Evolutionary conservation across 306 rosid genomes (phyloP).

Genomic region (Astragalus glycyphyllos): DNA sequence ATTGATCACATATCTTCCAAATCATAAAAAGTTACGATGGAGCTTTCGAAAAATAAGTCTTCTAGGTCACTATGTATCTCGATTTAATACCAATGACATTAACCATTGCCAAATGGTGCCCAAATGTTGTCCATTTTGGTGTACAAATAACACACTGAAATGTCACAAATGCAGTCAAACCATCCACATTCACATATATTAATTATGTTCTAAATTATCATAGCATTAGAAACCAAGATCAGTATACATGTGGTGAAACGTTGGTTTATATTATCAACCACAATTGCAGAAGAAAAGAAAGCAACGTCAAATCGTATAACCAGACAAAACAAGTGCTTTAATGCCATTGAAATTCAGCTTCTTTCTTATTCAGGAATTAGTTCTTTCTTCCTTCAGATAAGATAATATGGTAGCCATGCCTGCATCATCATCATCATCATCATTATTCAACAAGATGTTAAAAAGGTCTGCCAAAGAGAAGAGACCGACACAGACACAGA

Average conservation of each 20-base stretch:
- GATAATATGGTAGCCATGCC: conserved; percentile 97
- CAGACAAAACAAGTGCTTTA: conserved; percentile 26
- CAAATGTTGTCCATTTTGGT: no score
- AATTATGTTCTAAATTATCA: conserved; percentile 22
- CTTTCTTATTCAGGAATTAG: conserved; percentile 46
- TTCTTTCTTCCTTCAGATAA: conserved; percentile 91
- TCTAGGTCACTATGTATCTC: no score
- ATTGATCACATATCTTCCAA: no score
- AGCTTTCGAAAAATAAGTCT: no score
- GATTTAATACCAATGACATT: no score
- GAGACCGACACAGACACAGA: neutral
- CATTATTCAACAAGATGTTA: conserved; percentile 17
- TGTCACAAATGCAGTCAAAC: conserved; percentile 5
- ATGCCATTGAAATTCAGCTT: conserved; percentile 36
- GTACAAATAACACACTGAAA: neutral
- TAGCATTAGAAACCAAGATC: conserved; percentile 29
- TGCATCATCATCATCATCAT: conserved; percentile 48
- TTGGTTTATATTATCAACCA: conserved; percentile 43
- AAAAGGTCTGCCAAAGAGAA: conserved; percentile 18
- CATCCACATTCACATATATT: conserved; percentile 40
- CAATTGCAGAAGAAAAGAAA: conserved; percentile 18
- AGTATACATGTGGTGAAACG: conserved; percentile 38
- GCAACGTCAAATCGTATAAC: conserved; percentile 39
- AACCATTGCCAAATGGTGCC: no score
- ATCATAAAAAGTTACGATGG: no score